These are phyloP conservation scores for Hordeum pubiflorum DNA, from an alignment of 202 grass and related monocot genomes.

Conservation along the genomic window DNA sequence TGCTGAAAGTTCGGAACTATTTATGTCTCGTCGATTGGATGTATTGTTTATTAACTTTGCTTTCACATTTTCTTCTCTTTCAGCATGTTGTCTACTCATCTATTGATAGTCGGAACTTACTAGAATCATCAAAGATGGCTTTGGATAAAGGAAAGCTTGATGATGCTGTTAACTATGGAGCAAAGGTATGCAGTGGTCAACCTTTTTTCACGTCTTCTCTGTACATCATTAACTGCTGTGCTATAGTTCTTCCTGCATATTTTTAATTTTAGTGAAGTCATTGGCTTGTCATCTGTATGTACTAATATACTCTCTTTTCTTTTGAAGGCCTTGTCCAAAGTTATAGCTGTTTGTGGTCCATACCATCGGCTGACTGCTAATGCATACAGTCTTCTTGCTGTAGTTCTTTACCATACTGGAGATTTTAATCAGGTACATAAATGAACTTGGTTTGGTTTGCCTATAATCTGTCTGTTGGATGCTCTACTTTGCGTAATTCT, in stretches of 20 bases:
- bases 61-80: conserved; percentile 21
- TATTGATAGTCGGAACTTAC: conserved; percentile 83
- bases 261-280: not conserved
- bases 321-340: conserved; percentile 84
- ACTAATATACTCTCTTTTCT: conserved; percentile 22
- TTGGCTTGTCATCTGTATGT: conserved; percentile 13
- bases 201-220: not conserved
- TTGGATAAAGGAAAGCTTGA: conserved; percentile 99
- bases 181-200: conserved; percentile 53
- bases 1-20: conserved; percentile 8
- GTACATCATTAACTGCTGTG: not conserved
- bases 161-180: conserved; percentile 83
- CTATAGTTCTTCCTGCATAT: conserved; percentile 3
- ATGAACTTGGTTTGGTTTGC: not conserved
- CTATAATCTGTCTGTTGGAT: conserved; percentile 1
- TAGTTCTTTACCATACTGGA: conserved; percentile 98
- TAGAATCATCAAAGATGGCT: conserved; percentile 93
- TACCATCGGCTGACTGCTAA: conserved; percentile 94
- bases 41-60: conserved; percentile 1
- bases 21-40: not conserved
- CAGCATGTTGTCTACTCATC: conserved; percentile 87
- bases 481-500: not conserved
- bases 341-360: conserved; percentile 88
- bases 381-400: conserved; percentile 96
- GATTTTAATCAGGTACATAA: conserved; percentile 91